phyloP scores from a whole-genome alignment of 129 eudicot species.

The Heracleum sosnowskyi region DNA sequence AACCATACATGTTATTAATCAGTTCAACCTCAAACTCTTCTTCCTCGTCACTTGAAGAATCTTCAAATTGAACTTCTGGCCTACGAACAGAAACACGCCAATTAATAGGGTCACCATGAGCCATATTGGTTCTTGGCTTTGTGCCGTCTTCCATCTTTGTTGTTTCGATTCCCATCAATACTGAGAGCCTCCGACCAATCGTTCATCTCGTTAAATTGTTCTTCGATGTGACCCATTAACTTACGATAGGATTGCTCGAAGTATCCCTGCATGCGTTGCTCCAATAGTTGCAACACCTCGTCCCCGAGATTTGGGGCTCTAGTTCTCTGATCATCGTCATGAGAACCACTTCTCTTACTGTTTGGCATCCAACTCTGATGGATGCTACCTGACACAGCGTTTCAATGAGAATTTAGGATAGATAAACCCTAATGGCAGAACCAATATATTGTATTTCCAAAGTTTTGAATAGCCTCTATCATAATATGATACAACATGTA shows the following conservation, averaged over 20 bases:
- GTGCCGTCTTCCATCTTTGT: background rate
- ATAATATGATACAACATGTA: no score
- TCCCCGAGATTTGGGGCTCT: background rate
- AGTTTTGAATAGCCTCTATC: no score
- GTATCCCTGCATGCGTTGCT: background rate
- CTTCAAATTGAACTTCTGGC: background rate
- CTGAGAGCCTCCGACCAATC: background rate
- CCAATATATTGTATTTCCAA: no score
- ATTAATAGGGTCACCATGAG: background rate
- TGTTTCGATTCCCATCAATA: background rate
- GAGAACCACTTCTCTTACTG: background rate
- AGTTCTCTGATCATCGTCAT: background rate
- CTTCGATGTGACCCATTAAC: background rate
- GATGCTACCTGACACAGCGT: no score
- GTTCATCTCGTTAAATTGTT: background rate
- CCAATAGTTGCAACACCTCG: background rate
- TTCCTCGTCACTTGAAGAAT: background rate
- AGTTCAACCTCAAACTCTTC: background rate
- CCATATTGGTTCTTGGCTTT: background rate
- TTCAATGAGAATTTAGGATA: no score
- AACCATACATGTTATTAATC: no score
- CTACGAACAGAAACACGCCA: background rate
- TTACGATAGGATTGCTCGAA: background rate
- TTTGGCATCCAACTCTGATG: background rate
- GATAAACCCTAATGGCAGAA: no score